A percentile compares a stretch with the other conserved stretches of the same genome.
These are phyloP conservation scores for Dryas alaskensis DNA, from an alignment of 306 rosid genomes.

Conservation along the genomic window DNA sequence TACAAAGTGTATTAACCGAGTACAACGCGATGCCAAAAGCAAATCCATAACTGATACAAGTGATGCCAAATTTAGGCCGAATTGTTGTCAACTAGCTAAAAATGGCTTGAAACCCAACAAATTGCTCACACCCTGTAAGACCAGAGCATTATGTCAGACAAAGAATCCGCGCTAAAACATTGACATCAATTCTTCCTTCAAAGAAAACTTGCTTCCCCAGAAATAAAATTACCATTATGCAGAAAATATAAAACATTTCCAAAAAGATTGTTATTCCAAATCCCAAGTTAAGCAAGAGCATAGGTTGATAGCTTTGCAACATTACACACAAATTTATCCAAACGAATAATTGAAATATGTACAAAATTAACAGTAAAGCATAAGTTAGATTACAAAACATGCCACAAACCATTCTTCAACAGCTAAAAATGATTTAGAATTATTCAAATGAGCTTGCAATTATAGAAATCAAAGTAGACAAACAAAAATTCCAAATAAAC, in stretches of 20 bases:
- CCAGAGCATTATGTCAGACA: constrained; percentile 24
- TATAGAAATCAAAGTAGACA: neutral
- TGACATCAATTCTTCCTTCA: neutral
- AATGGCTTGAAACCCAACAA: constrained; percentile 29
- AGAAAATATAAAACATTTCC: neutral
- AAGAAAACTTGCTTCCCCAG: neutral
- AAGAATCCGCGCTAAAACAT: neutral
- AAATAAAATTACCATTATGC: neutral
- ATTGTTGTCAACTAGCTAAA: constrained; percentile 27
- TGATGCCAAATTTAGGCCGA: constrained; percentile 20
- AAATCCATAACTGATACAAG: neutral
- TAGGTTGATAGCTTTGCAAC: neutral
- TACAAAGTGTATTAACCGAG: constrained; percentile 34
- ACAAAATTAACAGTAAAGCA: neutral
- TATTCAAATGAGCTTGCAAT: neutral
- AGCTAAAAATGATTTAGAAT: neutral
- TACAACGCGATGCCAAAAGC: constrained; percentile 8
- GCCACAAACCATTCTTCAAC: neutral
- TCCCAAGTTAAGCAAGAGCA: no score
- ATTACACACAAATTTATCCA: neutral
- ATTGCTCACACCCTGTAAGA: constrained; percentile 34
- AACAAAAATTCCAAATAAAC: neutral
- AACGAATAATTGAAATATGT: neutral
- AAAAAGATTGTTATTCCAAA: neutral
- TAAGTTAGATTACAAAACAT: neutral